Evolutionary conservation across 1,284 basidiomycete species (phyloP), one percentile per base, ranked within the genome.

Genomic region (Paramarasmius palmivorus): DNA sequence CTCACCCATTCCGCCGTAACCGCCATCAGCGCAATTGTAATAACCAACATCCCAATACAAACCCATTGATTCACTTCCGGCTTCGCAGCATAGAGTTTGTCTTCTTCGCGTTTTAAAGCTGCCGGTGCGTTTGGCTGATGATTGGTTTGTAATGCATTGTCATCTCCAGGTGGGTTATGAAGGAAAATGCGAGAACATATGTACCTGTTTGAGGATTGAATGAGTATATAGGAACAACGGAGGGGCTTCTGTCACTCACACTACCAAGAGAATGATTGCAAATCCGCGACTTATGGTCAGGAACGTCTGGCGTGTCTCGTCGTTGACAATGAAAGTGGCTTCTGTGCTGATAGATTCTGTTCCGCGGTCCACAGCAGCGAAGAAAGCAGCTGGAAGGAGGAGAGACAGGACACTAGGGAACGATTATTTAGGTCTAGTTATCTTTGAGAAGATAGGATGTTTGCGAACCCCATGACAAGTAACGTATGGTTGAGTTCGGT

Each of bases 1-100:
- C 76, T 59, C 58, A 87, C 84, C 73, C 79, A 87, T 75, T 87
- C 85, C 22, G 83, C 85, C 2, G 86, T 88, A 25, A 75, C 72
- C 35, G 79, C 83, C 80, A 86, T 82, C 36, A 88, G 65, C 14
- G 66, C 81, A 39, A 88, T 78, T 23, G 77, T 78, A 37, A 82
- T 42, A 2, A 70, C 44, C 2, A 90, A 72, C 55, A 86, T 69
- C 12, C 68, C 61, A 14, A 86, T 67, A 58, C 82, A 83, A 3
- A 83, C 77, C 69, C 76, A 86, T 56, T 82, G 81, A 59, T 81
- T 85, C 25, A 84, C 74, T 57, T 82, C 73, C 0, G 86, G 86
- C 14, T 81, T 75, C 34, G 68, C 68, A 14, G 68, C 55, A 19
- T 67, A 65, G 5, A 82, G 66, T 2, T 76, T 62, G 9, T 64